Evolutionary conservation across 2,329 filamentous ascomycete species (phyloP), one percentile per base, ranked within the genome.

Genomic region (Fusarium sulawesiense): DNA sequence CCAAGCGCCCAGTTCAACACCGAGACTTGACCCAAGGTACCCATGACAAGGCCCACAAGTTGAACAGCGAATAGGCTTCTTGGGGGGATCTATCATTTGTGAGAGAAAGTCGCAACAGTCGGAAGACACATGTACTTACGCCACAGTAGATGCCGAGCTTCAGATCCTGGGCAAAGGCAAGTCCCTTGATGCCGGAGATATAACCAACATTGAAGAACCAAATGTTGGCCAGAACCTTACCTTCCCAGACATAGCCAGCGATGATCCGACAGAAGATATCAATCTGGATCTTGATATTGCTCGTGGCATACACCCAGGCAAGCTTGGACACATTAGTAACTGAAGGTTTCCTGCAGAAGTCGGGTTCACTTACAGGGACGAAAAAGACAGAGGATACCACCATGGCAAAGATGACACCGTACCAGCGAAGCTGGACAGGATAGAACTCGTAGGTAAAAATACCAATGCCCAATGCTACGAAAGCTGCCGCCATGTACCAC

Each of bases 181-280:
- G 75, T 0, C 77, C 82, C 57, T 84, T 83, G 55, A 79, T 79
- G 45, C 79, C 79, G 4, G 80, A 79, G 37, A 83, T 83, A 48
- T 82, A 83, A 4, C 76, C 79, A 37, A 79, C 56, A 42, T 80
- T 76, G 37, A 79, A 79, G 73, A 80, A 80, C 76, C 77, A 78
- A 34, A 81, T 81, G 42, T 81, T 81, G 49, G 73, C 78, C 34
- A 79, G 74, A 1, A 81, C 80, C 27, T 83, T 82, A 57, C 81
- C 81, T n/a, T 82, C 80, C 57, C 80, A 80, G 40, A 81, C 80
- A 50, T 85, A 85, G 1, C 83, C 83, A 9, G 80, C 80, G 18
- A 84, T 77, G 45, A 83, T 81, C 14, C 82, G 80, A 9, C 81
- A 83, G 53, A 84, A 80, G 30, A 83, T 79, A 46, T 83, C 82